A percentile compares a stretch with the other conserved stretches of the same genome.
phyloP scores from a whole-genome alignment of 192 early-diverging fungal species.

The Thamnidium elegans region DNA sequence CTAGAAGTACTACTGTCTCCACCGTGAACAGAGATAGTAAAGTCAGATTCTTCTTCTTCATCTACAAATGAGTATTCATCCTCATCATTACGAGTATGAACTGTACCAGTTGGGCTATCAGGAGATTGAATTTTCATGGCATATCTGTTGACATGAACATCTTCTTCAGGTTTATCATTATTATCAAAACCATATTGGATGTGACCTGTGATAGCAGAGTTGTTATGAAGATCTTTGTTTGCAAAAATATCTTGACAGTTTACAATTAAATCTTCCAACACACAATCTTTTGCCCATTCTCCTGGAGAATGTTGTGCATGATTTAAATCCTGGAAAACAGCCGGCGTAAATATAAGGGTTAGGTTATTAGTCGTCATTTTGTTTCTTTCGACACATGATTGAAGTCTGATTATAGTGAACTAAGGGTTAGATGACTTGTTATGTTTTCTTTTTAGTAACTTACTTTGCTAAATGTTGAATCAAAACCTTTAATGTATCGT shows the following conservation, averaged over 20 bases:
- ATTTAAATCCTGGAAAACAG: constrained; percentile 60
- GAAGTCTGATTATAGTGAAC: constrained; percentile 33
- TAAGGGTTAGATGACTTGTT: too few species aligned
- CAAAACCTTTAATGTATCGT: constrained; percentile 54
- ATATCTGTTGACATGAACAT: background rate
- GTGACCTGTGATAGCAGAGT: constrained; percentile 25
- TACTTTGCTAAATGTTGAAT: constrained; percentile 56
- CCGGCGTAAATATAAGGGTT: constrained; percentile 59
- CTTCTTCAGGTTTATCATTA: background rate
- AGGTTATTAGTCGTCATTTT: constrained; percentile 66
- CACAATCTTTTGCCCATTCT: constrained; percentile 37
- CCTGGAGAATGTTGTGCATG: constrained; percentile 36
- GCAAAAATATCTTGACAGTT: constrained; percentile 29
- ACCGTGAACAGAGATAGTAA: background rate
- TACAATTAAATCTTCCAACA: constrained; percentile 38
- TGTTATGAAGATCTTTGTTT: constrained; percentile 28
- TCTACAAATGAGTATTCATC: background rate
- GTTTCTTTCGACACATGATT: constrained; percentile 48
- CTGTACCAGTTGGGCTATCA: background rate
- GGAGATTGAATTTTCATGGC: background rate
- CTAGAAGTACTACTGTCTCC: background rate
- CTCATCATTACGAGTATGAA: background rate
- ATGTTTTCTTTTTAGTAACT: background rate
- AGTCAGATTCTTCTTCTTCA: background rate
- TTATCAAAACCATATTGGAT: constrained; percentile 21